phyloP scores from a whole-genome alignment of 2,329 filamentous ascomycete genomes.

The Pseudocercospora eumusae region DNA sequence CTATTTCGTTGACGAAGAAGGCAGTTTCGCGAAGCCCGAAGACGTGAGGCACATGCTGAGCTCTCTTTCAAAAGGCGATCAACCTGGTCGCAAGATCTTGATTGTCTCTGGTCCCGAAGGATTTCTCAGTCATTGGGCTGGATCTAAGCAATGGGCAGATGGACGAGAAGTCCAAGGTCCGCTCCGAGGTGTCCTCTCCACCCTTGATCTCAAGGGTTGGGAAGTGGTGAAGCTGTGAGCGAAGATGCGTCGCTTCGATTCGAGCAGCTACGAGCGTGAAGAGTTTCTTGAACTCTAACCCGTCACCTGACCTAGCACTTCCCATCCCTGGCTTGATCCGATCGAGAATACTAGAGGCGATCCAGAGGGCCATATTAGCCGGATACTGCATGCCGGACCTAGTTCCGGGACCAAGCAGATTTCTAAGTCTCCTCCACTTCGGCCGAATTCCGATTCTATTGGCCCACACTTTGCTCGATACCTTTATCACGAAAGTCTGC shows the following conservation, averaged over 20 bases:
- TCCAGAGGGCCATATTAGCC: neutral
- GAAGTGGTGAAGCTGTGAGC: slow-evolving; percentile 59
- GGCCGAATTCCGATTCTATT: neutral
- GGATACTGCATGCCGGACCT: slow-evolving; percentile 1
- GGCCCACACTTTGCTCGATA: neutral
- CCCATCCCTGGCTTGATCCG: neutral
- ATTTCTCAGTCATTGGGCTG: slow-evolving; percentile 79
- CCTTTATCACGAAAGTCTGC: too few relatives aligned
- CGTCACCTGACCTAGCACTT: neutral
- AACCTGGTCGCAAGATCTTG: slow-evolving; percentile 62
- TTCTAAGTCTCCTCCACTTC: slow-evolving; percentile 14
- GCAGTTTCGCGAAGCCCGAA: slow-evolving; percentile 58
- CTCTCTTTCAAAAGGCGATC: slow-evolving; percentile 32
- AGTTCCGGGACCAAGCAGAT: slow-evolving; percentile 10
- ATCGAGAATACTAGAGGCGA: neutral
- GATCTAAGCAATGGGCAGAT: slow-evolving; percentile 72
- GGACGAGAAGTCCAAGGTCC: slow-evolving; percentile 75
- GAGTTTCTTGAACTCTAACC: neutral
- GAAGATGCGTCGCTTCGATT: neutral
- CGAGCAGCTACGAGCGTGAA: neutral
- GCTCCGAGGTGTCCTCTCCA: slow-evolving; percentile 67
- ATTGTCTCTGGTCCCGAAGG: slow-evolving; percentile 89
- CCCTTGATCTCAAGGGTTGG: slow-evolving; percentile 61
- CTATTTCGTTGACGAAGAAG: slow-evolving; percentile 82
- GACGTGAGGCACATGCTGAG: slow-evolving; percentile 39